Evolutionary conservation across 306 rosid genomes (phyloP), one percentile per base, ranked within the genome.

Genomic region (Erythrophleum fordii): DNA sequence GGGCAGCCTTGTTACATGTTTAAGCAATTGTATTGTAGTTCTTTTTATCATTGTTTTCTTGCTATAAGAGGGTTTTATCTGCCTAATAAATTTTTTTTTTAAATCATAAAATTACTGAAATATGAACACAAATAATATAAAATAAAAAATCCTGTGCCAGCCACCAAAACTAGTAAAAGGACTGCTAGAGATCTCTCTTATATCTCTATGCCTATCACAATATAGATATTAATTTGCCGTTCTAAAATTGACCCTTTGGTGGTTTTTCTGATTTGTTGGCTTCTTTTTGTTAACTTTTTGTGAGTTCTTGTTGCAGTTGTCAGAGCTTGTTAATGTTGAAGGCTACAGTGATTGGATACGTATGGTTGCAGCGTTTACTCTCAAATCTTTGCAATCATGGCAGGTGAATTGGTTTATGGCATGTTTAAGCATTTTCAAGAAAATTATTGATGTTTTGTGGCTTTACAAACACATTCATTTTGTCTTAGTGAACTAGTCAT

Each of bases 261-360:
- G 11, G 39, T 31, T 59, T 12, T 26, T 8, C 35, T 59, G 10
- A 59, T 59, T 58, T 59, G 66, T 12, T 28, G 23, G 28, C 7
- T 1, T 28, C 9, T 48, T 37, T 66, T n/a, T 20, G 31, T n/a
- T 58, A 71, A 75, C 79, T 75, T 76, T 76, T 89, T 83, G 25
- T 48, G 16, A 75, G 65, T 62, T 75, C 72, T 78, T 80, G 86
- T 53, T 83, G 82, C 87, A 80, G 99, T 83, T 95, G 87, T 91
- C 99, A 29, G 99, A 95, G 88, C 98, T 95, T 79, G 99, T 95
- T 77, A 92, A 88, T 44, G 97, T 93, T 82, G 99, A 95, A 87
- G 99, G 98, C 78, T 93, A 95, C 83, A 92, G 99, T 53, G 99
- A 95, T 78, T 95, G 99, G 99, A 95, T 95, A 60, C 99, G 89